phyloP scores from a whole-genome alignment of 805 yeast genomes.

The Pichia sporocuriosa region DNA sequence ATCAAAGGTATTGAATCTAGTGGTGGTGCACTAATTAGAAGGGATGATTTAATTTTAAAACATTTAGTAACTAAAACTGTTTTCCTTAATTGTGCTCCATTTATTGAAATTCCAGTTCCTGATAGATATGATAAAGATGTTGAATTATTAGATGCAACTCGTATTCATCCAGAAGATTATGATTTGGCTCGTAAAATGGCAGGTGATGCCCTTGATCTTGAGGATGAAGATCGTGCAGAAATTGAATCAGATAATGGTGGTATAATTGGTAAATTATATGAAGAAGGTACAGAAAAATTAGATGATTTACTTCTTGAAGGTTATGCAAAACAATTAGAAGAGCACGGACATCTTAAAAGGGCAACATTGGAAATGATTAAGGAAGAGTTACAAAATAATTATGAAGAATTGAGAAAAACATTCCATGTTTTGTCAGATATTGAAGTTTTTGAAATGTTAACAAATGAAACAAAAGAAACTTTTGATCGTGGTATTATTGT shows the following conservation, averaged over 20 bases:
- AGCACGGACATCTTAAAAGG: conserved; percentile 65
- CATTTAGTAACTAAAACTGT: conserved; percentile 73
- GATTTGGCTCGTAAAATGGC: conserved; percentile 96
- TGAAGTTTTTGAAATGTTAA: conserved; percentile 81
- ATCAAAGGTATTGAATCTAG: conserved; percentile 67
- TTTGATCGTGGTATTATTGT: conserved; percentile 64
- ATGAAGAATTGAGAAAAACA: conserved; percentile 74
- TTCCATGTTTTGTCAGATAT: conserved; percentile 57
- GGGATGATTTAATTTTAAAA: conserved; percentile 80
- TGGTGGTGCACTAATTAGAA: conserved; percentile 55
- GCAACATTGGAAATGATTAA: conserved; percentile 78
- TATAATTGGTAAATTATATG: conserved; percentile 64
- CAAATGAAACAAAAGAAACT: conserved; percentile 74
- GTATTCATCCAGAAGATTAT: conserved; percentile 97
- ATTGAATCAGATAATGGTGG: conserved; percentile 81
- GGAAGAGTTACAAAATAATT: conserved; percentile 82
- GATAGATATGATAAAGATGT: conserved; percentile 54
- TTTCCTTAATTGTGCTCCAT: conserved; percentile 88
- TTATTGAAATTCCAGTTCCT: conserved; percentile 65
- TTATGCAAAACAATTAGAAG: conserved; percentile 84
- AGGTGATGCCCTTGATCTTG: conserved; percentile 92
- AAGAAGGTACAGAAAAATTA: conserved; percentile 65
- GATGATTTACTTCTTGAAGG: conserved; percentile 86
- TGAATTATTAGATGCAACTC: conserved; percentile 85
- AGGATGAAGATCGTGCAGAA: conserved; percentile 71